Percentiles rank a stretch among this genome's conserved stretches.
These are phyloP conservation scores for Artomyces pyxidatus DNA, from an alignment of 768 basidiomycete genomes.

Conservation along the genomic window DNA sequence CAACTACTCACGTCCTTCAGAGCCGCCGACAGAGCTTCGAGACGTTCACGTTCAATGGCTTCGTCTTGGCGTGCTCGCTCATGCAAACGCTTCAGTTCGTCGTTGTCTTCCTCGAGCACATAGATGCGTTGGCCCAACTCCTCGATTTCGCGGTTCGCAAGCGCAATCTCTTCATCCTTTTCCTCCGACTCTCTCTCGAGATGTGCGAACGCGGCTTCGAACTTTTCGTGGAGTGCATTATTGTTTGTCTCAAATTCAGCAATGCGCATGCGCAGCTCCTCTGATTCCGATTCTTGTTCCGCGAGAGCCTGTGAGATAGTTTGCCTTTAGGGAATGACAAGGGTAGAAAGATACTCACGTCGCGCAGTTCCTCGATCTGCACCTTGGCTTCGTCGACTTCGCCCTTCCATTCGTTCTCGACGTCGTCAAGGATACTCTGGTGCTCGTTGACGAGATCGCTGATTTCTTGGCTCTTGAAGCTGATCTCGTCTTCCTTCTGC, in stretches of 20 bases:
- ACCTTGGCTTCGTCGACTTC: slow-evolving; percentile 77
- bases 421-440: slow-evolving; percentile 58
- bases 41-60: slow-evolving; percentile 55
- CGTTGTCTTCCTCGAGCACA: slow-evolving; percentile 80
- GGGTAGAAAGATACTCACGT: slow-evolving; percentile 35
- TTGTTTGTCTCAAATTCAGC: slow-evolving; percentile 69
- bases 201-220: slow-evolving; percentile 66
- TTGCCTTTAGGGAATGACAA: background rate
- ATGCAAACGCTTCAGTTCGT: slow-evolving; percentile 63
- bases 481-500: slow-evolving; percentile 82
- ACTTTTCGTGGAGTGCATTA: slow-evolving; percentile 62
- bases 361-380: slow-evolving; percentile 73
- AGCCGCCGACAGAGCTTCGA: slow-evolving; percentile 58
- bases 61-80: slow-evolving; percentile 68
- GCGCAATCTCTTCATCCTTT: slow-evolving; percentile 71
- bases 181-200: slow-evolving; percentile 72
- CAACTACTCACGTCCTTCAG: slow-evolving; percentile 65
- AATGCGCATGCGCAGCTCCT: slow-evolving; percentile 64
- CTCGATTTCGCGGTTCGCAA: slow-evolving; percentile 70
- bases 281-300: slow-evolving; percentile 73
- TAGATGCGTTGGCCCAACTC: slow-evolving; percentile 72
- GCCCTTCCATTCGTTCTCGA: slow-evolving; percentile 82
- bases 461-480: slow-evolving; percentile 68
- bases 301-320: slow-evolving; percentile 46
- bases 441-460: slow-evolving; percentile 73